phyloP scores from a whole-genome alignment of 306 rosid genomes.

The Begonia masoniana region DNA sequence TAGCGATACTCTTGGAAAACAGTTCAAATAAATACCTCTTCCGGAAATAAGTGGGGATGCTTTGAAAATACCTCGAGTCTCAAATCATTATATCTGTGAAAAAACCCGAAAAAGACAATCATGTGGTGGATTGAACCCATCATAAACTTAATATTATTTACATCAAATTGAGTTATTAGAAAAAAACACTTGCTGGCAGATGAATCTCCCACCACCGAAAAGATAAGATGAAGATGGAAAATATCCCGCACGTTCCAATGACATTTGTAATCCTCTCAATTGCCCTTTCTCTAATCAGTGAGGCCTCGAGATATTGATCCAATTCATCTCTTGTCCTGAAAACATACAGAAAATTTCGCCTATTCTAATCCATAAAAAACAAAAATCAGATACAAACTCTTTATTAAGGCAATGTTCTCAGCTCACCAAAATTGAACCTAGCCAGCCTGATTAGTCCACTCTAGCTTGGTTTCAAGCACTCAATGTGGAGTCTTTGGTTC shows the following conservation, averaged over 20 bases:
- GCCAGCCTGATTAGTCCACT: no score
- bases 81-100: conserved; percentile 72
- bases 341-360: conserved; percentile 25
- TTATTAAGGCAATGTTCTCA: no score
- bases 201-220: conserved; percentile 3
- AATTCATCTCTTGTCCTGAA: conserved; percentile 90
- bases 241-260: conserved; percentile 67
- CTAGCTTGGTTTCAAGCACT: no score
- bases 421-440: no score
- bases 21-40: conserved; percentile 46
- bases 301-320: conserved; percentile 92
- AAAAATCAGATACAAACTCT: no score
- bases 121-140: not conserved
- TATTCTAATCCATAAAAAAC: no score
- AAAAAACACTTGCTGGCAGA: conserved; percentile 1
- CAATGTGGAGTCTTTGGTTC: no score
- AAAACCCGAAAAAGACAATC: conserved; percentile 2
- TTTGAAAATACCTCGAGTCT: conserved; percentile 81
- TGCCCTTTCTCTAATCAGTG: conserved; percentile 83
- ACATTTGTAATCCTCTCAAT: conserved; percentile 78
- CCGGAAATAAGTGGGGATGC: conserved; percentile 75
- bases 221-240: conserved; percentile 14
- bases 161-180: not conserved
- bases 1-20: not conserved
- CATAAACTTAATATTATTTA: conserved; percentile 9